Evolutionary conservation across 1,139 yeast species (phyloP), one percentile per base, ranked within the genome.

Genomic region (Protomyces gravidus): DNA sequence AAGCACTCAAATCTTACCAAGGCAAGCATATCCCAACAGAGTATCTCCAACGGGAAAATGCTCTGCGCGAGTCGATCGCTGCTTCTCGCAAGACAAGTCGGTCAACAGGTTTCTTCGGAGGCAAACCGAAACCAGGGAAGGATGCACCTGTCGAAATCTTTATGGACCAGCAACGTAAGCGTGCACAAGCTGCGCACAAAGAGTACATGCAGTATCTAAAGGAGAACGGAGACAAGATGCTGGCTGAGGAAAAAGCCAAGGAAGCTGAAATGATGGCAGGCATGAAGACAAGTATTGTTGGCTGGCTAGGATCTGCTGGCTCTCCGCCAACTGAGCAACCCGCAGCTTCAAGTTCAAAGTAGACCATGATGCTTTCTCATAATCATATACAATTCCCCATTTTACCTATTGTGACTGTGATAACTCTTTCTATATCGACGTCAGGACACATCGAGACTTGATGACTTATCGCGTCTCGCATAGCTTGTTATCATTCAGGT

Each of bases 141-240:
- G 52, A 45, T 3, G 64, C 60, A 62, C 83, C 81, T 66, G 85
- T 86, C 62, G 87, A 88, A 75, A 87, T 89, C 86, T 96, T 96
- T 47, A 80, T 89, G 70, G 98, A 92, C 73, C 74, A 84, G 62
- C 85, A 89, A 66, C 86, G 97, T 70, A 95, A 89, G 71, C 94
- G 88, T 70, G 97, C 96, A 67, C 96, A 89, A 73, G 82, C 82
- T 76, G 90, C 89, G 71, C 92, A 89, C 73, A 84, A 85, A 69
- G 84, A 84, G 67, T 87, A 89, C 81, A 85, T 85, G 74, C 83
- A 83, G 72, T 83, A 86, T 71, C 81, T 92, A 68, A 82, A 84
- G 68, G 97, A 89, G 73, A 88, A 92, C 73, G 95, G 95, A 65
- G 89, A 85, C 65, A 87, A 89, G 76, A 79, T 90, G 72, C 77